phyloP scores from a whole-genome alignment of 305 asterid species.

The Plantago lanceolata region DNA sequence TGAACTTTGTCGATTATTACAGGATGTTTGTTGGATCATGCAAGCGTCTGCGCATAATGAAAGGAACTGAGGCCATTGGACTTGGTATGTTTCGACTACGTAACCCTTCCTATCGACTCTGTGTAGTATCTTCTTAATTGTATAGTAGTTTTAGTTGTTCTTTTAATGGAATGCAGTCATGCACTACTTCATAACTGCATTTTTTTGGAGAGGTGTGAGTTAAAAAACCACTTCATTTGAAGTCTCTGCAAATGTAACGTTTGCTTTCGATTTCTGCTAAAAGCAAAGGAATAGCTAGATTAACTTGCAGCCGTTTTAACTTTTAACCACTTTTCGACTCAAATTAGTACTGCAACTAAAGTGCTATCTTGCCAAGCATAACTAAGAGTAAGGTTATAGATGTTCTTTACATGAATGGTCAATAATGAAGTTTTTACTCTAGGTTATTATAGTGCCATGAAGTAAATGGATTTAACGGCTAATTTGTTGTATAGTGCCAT shows the following conservation, averaged over 20 bases:
- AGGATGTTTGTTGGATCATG: conserved; percentile 78
- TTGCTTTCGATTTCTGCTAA: background rate
- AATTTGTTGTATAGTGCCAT: background rate
- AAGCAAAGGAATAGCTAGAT: background rate
- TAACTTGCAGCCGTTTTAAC: too few species aligned
- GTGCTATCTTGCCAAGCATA: background rate
- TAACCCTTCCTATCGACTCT: background rate
- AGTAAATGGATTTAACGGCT: too few species aligned
- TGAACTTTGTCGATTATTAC: background rate
- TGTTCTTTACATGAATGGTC: background rate
- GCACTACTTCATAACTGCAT: too few species aligned
- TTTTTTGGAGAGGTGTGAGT: background rate
- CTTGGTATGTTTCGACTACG: conserved; percentile 40
- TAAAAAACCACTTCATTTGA: background rate
- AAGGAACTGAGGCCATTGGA: conserved; percentile 66
- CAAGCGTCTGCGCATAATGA: conserved; percentile 75
- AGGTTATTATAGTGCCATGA: background rate
- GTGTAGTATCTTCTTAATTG: background rate
- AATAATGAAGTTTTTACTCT: background rate
- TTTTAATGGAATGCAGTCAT: background rate
- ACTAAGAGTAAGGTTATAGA: background rate
- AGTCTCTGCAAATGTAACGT: background rate
- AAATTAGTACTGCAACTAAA: too few species aligned
- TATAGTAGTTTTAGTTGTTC: background rate
- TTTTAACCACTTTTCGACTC: too few species aligned